phyloP scores from a whole-genome alignment of 2,329 filamentous ascomycete genomes.

The Aspergillus nomiae region DNA sequence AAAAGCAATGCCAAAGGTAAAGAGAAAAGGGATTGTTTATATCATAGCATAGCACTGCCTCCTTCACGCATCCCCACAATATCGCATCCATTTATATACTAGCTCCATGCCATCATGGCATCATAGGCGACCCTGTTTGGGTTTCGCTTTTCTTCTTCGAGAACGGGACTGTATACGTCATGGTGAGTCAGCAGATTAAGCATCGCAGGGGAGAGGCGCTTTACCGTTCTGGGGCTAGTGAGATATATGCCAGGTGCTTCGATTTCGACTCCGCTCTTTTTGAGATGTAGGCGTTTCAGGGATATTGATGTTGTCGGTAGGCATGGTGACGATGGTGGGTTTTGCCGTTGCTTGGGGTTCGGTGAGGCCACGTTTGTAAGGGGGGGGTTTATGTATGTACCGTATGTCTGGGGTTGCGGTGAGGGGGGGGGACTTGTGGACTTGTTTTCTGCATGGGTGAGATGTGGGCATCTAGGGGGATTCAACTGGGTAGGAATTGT shows the following conservation, averaged over 20 bases:
- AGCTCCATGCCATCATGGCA: neutral
- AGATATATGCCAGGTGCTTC: neutral
- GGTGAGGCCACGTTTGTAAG: neutral
- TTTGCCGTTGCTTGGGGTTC: neutral
- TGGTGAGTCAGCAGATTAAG: slow-evolving; percentile 13
- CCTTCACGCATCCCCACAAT: neutral
- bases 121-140: neutral
- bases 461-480: neutral
- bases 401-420: neutral
- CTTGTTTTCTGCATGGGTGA: neutral
- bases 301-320: neutral
- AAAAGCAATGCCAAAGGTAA: neutral
- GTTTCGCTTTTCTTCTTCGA: neutral
- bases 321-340: neutral
- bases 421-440: neutral
- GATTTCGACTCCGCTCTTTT: too few species aligned
- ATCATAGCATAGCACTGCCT: neutral
- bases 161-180: slow-evolving; percentile 9
- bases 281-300: neutral
- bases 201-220: neutral
- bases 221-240: neutral
- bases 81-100: neutral
- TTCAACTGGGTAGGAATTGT: neutral
- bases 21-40: neutral
- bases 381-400: neutral